These are phyloP conservation scores for Ailanthus altissimus DNA, from an alignment of 345 rosid species.

Conservation along the genomic window DNA sequence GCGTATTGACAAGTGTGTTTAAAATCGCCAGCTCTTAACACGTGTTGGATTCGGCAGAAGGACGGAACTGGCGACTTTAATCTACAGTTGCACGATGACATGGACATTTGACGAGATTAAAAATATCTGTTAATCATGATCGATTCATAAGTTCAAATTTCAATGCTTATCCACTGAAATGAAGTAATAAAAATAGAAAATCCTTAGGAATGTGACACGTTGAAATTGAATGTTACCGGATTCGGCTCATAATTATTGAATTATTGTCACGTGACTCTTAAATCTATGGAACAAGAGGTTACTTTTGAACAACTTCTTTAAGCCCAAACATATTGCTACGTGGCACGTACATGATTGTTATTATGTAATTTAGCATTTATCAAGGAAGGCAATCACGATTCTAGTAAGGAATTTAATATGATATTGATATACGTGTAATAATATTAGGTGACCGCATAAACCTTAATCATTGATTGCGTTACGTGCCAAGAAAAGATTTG, in stretches of 20 bases:
- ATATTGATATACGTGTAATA: background rate
- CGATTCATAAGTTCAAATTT: background rate
- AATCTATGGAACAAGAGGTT: background rate
- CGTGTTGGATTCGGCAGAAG: background rate
- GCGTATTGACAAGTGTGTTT: no score
- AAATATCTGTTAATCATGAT: background rate
- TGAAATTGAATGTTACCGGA: background rate
- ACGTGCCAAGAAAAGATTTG: background rate
- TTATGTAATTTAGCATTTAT: background rate
- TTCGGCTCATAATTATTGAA: no score
- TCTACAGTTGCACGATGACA: background rate
- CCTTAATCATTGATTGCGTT: background rate
- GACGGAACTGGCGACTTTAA: background rate
- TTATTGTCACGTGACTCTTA: no score
- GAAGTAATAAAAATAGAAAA: background rate
- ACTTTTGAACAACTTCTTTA: background rate
- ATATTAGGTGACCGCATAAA: background rate
- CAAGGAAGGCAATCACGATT: background rate
- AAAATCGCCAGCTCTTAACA: background rate
- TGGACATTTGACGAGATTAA: background rate
- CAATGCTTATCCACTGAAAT: slow-evolving; percentile 1
- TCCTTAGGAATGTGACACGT: background rate
- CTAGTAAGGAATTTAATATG: background rate
- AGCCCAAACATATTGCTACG: background rate
- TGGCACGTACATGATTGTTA: background rate